Evolutionary conservation across 164 flowering plant genomes (phyloP), one percentile per base, ranked within the genome.

Genomic region (Berberis vulgaris): DNA sequence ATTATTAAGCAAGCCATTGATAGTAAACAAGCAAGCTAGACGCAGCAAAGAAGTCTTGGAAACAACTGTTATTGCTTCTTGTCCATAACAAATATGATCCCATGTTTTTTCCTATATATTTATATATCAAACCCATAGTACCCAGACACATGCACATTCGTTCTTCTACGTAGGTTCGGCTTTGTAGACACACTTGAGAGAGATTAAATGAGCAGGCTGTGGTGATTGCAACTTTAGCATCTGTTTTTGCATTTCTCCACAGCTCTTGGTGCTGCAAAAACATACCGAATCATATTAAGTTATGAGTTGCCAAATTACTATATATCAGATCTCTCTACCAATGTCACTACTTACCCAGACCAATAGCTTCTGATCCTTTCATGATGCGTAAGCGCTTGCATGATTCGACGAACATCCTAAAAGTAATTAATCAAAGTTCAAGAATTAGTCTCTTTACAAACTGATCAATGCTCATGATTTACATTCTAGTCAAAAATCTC

Each of bases 181-280:
- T 62, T 6, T 6, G 4, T n/a, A 2, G 54, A 40, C 43, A 7
- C 9, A 5, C 4, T 6, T 39, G 7, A n/a, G 2, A 9, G 49
- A 49, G 41, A 42, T 63, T 10, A 49, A 52, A 2, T 66, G 57
- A 52, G 59, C 66, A 61, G 67, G 60, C 54, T 61, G 62, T 39
- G 53, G 63, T 60, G n/a, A 39, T 45, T 61, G 4, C 59, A 26
- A 64, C 26, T 67, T 79, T 73, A 83, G 73, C 74, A 73, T 78
- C 88, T 81, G 84, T 75, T 86, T 79, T 84, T 86, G 80, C 91
- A 81, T 65, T 84, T 86, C 73, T 82, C 88, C 73, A 86, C 77
- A 7, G 88, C 86, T 65, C 85, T 84, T 65, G 88, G 91, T 54
- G 91, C 91, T 86, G 88, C 66, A 80, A 52, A 4, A 52, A 10